Percentiles rank a stretch among this genome's conserved stretches.
These are phyloP conservation scores for Cydonia oblonga DNA, from an alignment of 331 rosid species.

Conservation along the genomic window DNA sequence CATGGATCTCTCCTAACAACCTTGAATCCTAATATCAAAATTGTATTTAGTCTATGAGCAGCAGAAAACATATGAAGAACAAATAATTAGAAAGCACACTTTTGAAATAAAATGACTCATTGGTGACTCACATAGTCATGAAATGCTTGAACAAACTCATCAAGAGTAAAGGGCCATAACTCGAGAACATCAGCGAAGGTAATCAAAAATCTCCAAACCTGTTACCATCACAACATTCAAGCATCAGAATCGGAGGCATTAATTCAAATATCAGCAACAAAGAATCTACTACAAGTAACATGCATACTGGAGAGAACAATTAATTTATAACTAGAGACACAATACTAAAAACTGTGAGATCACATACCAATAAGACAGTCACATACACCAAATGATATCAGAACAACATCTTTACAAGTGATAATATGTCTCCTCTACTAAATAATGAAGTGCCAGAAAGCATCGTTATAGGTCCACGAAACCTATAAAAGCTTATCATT, in stretches of 20 bases:
- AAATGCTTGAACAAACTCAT: slow-evolving; percentile 90
- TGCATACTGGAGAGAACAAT: not conserved
- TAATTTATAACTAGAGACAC: not conserved
- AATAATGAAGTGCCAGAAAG: not conserved
- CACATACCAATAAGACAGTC: not conserved
- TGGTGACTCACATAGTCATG: slow-evolving; percentile 76
- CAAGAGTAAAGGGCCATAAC: slow-evolving; percentile 95
- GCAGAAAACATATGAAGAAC: not conserved
- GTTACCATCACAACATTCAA: slow-evolving; percentile 18
- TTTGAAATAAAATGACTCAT: slow-evolving; percentile 11
- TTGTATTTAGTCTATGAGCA: slow-evolving; percentile 6
- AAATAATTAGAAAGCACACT: slow-evolving; percentile 9
- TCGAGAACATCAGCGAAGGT: slow-evolving; percentile 88
- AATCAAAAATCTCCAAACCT: slow-evolving; percentile 95
- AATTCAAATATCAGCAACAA: slow-evolving; percentile 10
- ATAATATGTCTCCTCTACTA: not conserved
- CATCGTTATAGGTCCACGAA: not conserved
- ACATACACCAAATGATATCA: not conserved
- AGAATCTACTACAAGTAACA: not conserved
- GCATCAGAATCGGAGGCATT: slow-evolving; percentile 3
- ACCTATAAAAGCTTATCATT: not conserved
- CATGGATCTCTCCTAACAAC: slow-evolving; percentile 90
- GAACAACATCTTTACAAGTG: not conserved
- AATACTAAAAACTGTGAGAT: not conserved
- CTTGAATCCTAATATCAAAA: slow-evolving; percentile 78